A percentile compares a stretch with the other conserved stretches of the same genome.
Evolutionary conservation across 2,329 filamentous ascomycete species (phyloP).

Genomic region (Ilyonectria mors-panacis): DNA sequence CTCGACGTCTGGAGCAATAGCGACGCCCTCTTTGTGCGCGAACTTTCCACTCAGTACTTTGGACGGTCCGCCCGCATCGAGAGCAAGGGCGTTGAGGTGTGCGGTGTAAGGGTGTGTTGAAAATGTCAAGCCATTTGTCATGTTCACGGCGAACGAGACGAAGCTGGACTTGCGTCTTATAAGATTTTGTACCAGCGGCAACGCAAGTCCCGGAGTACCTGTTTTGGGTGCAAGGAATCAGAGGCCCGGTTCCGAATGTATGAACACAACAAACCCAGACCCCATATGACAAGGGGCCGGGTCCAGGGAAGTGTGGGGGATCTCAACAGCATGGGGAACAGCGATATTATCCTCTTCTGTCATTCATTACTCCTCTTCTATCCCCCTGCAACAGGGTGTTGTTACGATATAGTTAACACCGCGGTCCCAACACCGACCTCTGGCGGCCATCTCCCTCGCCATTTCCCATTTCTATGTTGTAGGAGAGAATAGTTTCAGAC

Average conservation of each 20-base stretch:
- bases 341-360: conserved; percentile 1
- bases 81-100: conserved; percentile 80
- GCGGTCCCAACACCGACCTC: not conserved
- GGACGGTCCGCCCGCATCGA: conserved; percentile 74
- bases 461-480: conserved; percentile 1
- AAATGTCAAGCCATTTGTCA: conserved; percentile 11
- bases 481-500: not conserved
- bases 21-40: conserved; percentile 78
- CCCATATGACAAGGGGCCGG: not conserved
- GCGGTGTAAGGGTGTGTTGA: conserved; percentile 79
- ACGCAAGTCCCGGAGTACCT: conserved; percentile 30
- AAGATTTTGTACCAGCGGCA: conserved; percentile 37
- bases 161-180: conserved; percentile 47
- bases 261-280: conserved; percentile 8
- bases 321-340: not conserved
- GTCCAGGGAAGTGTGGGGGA: not conserved
- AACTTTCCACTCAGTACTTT: conserved; percentile 77
- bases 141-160: conserved; percentile 31
- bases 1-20: conserved; percentile 82
- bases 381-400: not conserved
- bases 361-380: conserved; percentile 3
- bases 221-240: conserved; percentile 1
- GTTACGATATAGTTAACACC: conserved; percentile 1
- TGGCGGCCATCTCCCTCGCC: not conserved
- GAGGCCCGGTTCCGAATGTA: conserved; percentile 13